Evolutionary conservation across 1,284 basidiomycete genomes (phyloP).

Genomic region (Moesziomyces globuligerus): DNA sequence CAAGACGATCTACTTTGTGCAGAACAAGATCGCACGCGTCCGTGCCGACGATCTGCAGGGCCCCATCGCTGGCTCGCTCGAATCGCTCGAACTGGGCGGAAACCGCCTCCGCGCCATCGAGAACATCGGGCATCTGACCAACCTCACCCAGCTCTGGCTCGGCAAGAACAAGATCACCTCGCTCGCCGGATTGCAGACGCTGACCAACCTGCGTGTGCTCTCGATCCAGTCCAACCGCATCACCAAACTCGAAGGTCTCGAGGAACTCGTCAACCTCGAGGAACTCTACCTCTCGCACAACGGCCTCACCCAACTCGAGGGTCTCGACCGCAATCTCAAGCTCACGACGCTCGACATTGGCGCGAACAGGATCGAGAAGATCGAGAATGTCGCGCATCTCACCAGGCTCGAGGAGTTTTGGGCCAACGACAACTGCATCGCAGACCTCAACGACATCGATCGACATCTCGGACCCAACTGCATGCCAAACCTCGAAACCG

Average conservation of each 20-base stretch:
- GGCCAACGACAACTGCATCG: slow-evolving; percentile 89
- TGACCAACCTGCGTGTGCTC: slow-evolving; percentile 68
- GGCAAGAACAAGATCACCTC: slow-evolving; percentile 74
- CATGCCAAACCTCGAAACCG: slow-evolving; percentile 77
- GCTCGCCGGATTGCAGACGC: slow-evolving; percentile 35
- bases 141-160: slow-evolving; percentile 91
- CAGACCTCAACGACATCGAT: slow-evolving; percentile 76
- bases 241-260: slow-evolving; percentile 82
- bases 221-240: slow-evolving; percentile 91
- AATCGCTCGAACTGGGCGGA: slow-evolving; percentile 90
- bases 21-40: slow-evolving; percentile 90
- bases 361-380: slow-evolving; percentile 80
- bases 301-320: slow-evolving; percentile 84
- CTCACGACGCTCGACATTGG: slow-evolving; percentile 88
- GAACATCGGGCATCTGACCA: slow-evolving; percentile 81
- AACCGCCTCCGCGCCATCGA: slow-evolving; percentile 91
- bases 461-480: slow-evolving; percentile 76
- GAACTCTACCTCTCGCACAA: slow-evolving; percentile 96
- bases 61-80: slow-evolving; percentile 74
- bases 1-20: slow-evolving; percentile 88
- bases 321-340: slow-evolving; percentile 74
- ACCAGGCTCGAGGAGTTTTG: slow-evolving; percentile 86
- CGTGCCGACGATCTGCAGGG: slow-evolving; percentile 72
- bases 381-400: slow-evolving; percentile 85
- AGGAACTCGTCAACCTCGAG: slow-evolving; percentile 73